Evolutionary conservation across 176 grass and related monocot genomes (phyloP).

Genomic region (Lolium perenne): DNA sequence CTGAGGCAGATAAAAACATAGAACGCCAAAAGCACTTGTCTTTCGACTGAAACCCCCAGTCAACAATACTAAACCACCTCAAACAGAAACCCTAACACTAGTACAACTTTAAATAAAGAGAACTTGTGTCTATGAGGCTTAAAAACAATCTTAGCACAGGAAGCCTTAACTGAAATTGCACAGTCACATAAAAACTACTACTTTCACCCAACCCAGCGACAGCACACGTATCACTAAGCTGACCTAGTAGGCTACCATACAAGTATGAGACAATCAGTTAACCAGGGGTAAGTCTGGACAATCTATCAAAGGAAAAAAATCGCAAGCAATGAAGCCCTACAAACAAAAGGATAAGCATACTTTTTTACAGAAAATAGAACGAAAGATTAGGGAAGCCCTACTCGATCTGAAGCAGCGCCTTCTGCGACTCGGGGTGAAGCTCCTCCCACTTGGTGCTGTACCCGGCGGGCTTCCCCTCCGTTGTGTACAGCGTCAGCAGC

Average conservation of each 20-base stretch:
- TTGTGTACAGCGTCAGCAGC: constrained; percentile 62
- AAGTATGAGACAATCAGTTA: not conserved
- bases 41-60: constrained; percentile 15
- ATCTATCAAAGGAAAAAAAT: constrained; percentile 15
- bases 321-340: not conserved
- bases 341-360: constrained; percentile 26
- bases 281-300: not conserved
- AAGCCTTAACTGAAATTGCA: not conserved
- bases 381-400: constrained; percentile 39
- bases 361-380: constrained; percentile 9
- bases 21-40: not conserved
- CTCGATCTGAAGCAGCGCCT: constrained; percentile 85
- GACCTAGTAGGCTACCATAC: constrained; percentile 5
- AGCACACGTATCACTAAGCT: not conserved
- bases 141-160: not conserved
- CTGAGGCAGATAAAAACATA: constrained; percentile 6
- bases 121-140: not conserved
- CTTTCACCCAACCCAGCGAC: not conserved
- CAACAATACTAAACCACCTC: not conserved
- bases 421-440: constrained; percentile 80
- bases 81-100: not conserved
- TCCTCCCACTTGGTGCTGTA: constrained; percentile 86
- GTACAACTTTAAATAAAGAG: not conserved
- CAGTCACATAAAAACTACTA: not conserved
- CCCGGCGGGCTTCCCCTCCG: constrained; percentile 66